A percentile compares a stretch with the other conserved stretches of the same genome.
These are phyloP conservation scores for Botrytis paeoniae DNA, from an alignment of 2,329 filamentous ascomycete species.

Conservation along the genomic window DNA sequence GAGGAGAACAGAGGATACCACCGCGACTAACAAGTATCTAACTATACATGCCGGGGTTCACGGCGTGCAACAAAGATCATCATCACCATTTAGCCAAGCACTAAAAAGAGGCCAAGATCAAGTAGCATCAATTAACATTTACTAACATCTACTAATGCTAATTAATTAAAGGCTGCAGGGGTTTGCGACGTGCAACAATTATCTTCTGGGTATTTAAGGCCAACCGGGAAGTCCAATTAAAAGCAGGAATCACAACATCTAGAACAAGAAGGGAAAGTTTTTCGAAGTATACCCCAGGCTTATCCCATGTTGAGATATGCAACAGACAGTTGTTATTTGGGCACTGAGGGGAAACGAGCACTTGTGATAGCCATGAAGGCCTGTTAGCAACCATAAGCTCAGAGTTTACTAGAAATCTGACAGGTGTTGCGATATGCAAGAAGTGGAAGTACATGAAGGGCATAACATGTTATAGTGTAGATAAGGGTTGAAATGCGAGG, in stretches of 20 bases:
- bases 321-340: background rate
- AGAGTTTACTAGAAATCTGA: background rate
- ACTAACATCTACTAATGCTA: background rate
- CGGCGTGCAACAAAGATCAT: background rate
- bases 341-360: background rate
- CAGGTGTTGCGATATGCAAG: background rate
- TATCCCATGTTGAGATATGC: background rate
- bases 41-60: background rate
- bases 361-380: background rate
- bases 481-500: background rate
- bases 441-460: background rate
- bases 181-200: background rate
- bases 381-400: background rate
- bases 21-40: background rate
- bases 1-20: no score
- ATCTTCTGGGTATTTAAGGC: rapidly evolving
- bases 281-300: background rate
- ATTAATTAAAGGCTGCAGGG: background rate
- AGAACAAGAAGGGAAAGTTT: background rate
- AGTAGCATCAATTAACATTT: background rate
- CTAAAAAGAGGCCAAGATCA: background rate
- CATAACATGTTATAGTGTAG: background rate
- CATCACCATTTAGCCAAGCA: background rate
- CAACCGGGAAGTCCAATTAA: rapidly evolving
- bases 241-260: background rate